Evolutionary conservation across 192 early-diverging fungal genomes (phyloP).

Genomic region (Gryganskiella cystojenkinii): DNA sequence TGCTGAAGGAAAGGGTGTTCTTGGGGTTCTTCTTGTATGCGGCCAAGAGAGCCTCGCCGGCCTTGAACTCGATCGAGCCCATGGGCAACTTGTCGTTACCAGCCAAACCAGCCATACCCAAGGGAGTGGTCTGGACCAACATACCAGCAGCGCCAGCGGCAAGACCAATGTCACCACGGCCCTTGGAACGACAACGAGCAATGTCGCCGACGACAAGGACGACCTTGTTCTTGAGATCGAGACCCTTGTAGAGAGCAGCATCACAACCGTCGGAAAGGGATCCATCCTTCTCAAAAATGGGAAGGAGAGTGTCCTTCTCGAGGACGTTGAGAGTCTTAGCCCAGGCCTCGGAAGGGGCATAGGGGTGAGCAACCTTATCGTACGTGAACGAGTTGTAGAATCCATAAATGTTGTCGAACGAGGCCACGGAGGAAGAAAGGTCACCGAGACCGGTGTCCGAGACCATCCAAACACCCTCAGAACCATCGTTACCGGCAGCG

Average conservation of each 20-base stretch:
- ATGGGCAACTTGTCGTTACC: constrained; percentile 30
- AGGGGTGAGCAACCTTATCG: constrained; percentile 1
- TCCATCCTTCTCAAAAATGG: constrained; percentile 26
- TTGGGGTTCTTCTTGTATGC: constrained; percentile 30
- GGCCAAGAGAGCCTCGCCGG: constrained; percentile 46
- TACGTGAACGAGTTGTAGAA: constrained; percentile 31
- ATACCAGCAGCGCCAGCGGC: constrained; percentile 21
- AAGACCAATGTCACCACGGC: constrained; percentile 44
- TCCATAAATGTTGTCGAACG: constrained; percentile 59
- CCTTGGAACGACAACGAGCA: constrained; percentile 32
- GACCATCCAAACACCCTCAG: constrained; percentile 67
- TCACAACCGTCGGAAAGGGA: constrained; percentile 34
- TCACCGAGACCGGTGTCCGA: constrained; percentile 66
- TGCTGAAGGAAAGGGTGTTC: constrained; percentile 13
- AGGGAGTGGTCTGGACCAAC: constrained; percentile 36
- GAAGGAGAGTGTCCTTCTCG: constrained; percentile 35
- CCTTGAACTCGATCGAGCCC: constrained; percentile 29
- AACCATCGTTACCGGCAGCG: constrained; percentile 82
- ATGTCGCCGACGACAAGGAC: constrained; percentile 26
- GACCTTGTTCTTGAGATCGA: constrained; percentile 30
- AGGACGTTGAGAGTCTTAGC: constrained; percentile 43
- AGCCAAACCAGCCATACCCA: constrained; percentile 26
- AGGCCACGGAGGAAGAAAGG: constrained; percentile 68
- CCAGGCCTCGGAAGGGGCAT: constrained; percentile 11
- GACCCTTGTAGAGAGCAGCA: background rate